phyloP scores from a whole-genome alignment of 306 rosid species.

The Begonia peltatifolia region DNA sequence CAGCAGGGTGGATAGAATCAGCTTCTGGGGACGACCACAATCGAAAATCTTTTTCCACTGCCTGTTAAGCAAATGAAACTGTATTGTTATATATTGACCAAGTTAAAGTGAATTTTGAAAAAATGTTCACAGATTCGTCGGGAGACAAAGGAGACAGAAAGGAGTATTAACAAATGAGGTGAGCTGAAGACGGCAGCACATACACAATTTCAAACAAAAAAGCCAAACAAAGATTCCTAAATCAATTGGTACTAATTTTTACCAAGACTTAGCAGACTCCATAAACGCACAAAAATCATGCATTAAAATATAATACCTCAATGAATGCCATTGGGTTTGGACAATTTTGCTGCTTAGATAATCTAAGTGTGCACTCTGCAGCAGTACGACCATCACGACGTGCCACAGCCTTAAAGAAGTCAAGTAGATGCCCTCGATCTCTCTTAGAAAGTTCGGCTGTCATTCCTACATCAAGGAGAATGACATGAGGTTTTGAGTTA shows the following conservation, averaged over 20 bases:
- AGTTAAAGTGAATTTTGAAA: too few species aligned
- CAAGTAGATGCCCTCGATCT: conserved; percentile 35
- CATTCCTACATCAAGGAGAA: conserved; percentile 85
- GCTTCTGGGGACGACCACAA: conserved; percentile 33
- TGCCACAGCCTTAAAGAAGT: conserved; percentile 67
- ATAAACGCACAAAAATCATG: too few species aligned
- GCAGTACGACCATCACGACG: conserved; percentile 51
- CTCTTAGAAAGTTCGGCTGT: conserved; percentile 55
- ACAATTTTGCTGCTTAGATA: conserved; percentile 55
- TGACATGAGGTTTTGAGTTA: conserved; percentile 57
- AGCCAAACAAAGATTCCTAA: too few species aligned
- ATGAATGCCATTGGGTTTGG: conserved; percentile 61
- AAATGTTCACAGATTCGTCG: too few species aligned
- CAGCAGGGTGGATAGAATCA: conserved; percentile 33
- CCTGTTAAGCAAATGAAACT: conserved; percentile 24
- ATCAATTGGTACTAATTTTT: too few species aligned
- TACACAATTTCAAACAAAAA: too few species aligned
- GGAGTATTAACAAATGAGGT: too few species aligned
- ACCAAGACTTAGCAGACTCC: too few species aligned
- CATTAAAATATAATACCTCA: conserved; percentile 27
- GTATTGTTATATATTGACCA: neutral
- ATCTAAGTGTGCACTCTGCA: conserved; percentile 60
- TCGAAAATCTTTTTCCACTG: conserved; percentile 43
- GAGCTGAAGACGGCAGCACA: too few species aligned
- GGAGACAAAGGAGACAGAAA: too few species aligned